Percentiles rank a stretch among this genome's conserved stretches.
phyloP scores from a whole-genome alignment of 2,329 filamentous ascomycete genomes.

The Penicillium vulpinum region DNA sequence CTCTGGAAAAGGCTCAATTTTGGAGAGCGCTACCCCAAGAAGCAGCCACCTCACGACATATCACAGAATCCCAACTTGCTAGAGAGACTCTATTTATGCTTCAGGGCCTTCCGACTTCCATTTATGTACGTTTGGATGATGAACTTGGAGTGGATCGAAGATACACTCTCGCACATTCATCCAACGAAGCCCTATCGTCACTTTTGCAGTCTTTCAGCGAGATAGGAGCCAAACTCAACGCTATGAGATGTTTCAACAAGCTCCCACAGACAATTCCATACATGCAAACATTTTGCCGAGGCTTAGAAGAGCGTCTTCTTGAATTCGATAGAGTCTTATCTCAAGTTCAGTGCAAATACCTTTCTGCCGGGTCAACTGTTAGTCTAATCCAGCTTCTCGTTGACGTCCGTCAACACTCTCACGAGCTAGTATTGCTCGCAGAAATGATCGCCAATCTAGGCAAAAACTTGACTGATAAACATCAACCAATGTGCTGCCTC shows the following conservation, averaged over 20 bases:
- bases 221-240: slow-evolving; percentile 51
- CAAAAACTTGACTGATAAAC: slow-evolving; percentile 43
- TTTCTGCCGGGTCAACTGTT: slow-evolving; percentile 57
- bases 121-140: slow-evolving; percentile 57
- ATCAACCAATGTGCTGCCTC: slow-evolving; percentile 69
- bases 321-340: slow-evolving; percentile 62
- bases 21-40: slow-evolving; percentile 42
- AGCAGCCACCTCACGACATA: slow-evolving; percentile 28
- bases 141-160: slow-evolving; percentile 40
- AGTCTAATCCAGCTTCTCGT: slow-evolving; percentile 66
- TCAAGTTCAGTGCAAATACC: slow-evolving; percentile 60
- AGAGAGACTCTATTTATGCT: slow-evolving; percentile 86
- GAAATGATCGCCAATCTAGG: slow-evolving; percentile 61
- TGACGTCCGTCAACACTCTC: slow-evolving; percentile 56
- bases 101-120: slow-evolving; percentile 69
- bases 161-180: slow-evolving; percentile 39
- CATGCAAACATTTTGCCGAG: slow-evolving; percentile 70
- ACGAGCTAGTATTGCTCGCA: slow-evolving; percentile 61
- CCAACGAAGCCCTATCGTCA: slow-evolving; percentile 32
- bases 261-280: slow-evolving; percentile 55
- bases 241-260: slow-evolving; percentile 52
- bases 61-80: slow-evolving; percentile 72
- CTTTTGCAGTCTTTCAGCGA: slow-evolving; percentile 46
- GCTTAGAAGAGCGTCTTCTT: slow-evolving; percentile 58
- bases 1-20: slow-evolving; percentile 49